Conservation (phyloP, 2,329 filamentous ascomycete genomes). For the Lasiodiplodia sp. region DNA sequence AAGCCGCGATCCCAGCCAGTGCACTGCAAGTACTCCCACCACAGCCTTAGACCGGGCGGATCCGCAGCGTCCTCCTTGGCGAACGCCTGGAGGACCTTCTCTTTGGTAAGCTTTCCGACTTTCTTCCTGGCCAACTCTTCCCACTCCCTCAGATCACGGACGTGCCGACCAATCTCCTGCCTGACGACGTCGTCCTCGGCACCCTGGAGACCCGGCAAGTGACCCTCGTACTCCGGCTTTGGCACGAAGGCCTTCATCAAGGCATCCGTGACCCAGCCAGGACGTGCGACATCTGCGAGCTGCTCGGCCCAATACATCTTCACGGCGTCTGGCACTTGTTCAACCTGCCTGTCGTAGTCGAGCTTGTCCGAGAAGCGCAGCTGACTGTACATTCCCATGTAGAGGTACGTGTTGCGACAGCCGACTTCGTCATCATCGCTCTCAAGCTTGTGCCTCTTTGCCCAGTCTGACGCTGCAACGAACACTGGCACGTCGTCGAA, state of each 20-base stretch:
- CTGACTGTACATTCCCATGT: conserved; percentile 57
- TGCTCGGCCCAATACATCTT: conserved; percentile 50
- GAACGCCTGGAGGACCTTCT: conserved; percentile 51
- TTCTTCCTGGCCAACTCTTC: conserved; percentile 48
- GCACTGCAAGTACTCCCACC: conserved; percentile 58
- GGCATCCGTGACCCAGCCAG: conserved; percentile 51
- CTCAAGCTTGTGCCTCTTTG: neutral
- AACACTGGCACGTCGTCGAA: conserved; percentile 54
- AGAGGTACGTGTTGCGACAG: conserved; percentile 43
- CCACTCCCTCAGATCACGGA: conserved; percentile 48
- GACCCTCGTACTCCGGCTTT: conserved; percentile 50
- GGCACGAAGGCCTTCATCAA: conserved; percentile 54
- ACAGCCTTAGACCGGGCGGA: conserved; percentile 52
- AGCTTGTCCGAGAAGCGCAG: conserved; percentile 53
- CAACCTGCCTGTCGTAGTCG: conserved; percentile 50
- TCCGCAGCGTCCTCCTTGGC: conserved; percentile 49
- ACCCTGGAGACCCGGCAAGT: conserved; percentile 36
- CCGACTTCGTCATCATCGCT: neutral
- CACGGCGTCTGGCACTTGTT: conserved; percentile 47
- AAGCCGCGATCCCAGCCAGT: conserved; percentile 50
- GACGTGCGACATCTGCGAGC: conserved; percentile 44
- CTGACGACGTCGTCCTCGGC: conserved; percentile 36
- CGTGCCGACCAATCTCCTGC: conserved; percentile 44
- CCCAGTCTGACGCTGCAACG: conserved; percentile 35
- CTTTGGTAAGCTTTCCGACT: conserved; percentile 44